phyloP scores from a whole-genome alignment of 176 grass and related monocot genomes.

The Triticum urartu region DNA sequence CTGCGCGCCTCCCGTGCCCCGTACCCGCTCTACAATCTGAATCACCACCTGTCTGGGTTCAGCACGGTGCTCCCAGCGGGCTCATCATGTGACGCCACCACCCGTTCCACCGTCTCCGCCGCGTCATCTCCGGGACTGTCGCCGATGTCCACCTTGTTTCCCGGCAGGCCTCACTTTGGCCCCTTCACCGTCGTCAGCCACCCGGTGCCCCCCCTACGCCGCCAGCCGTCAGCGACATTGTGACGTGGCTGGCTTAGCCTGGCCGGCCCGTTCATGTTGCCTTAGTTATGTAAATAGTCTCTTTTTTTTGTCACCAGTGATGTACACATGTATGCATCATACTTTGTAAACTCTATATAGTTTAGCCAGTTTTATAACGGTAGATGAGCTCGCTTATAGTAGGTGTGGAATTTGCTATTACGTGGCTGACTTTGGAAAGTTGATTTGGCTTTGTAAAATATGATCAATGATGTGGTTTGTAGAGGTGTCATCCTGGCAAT shows the following conservation, averaged over 20 bases:
- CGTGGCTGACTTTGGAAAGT: conserved; percentile 27
- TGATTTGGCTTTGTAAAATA: conserved; percentile 13
- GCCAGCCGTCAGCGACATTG: conserved; percentile 30
- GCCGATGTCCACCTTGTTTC: background rate
- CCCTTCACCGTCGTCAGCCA: conserved; percentile 18
- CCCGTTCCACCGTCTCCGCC: background rate
- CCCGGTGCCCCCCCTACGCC: background rate
- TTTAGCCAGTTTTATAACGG: background rate
- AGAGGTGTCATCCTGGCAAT: background rate
- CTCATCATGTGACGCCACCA: conserved; percentile 11
- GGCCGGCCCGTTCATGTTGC: background rate
- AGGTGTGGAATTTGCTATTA: background rate
- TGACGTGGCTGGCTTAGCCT: background rate
- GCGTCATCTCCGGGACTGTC: background rate
- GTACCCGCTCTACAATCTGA: conserved; percentile 9
- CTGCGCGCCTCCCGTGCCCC: conserved; percentile 18
- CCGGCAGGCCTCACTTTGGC: conserved; percentile 13
- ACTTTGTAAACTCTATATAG: background rate
- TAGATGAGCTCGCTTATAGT: background rate
- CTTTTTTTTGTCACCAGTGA: background rate
- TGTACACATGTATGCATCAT: background rate
- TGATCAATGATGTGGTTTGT: background rate
- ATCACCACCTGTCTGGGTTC: background rate
- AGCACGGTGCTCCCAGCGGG: background rate
- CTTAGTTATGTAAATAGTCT: background rate